phyloP scores from a whole-genome alignment of 2,329 filamentous ascomycete genomes.

The Penicillium sp. region DNA sequence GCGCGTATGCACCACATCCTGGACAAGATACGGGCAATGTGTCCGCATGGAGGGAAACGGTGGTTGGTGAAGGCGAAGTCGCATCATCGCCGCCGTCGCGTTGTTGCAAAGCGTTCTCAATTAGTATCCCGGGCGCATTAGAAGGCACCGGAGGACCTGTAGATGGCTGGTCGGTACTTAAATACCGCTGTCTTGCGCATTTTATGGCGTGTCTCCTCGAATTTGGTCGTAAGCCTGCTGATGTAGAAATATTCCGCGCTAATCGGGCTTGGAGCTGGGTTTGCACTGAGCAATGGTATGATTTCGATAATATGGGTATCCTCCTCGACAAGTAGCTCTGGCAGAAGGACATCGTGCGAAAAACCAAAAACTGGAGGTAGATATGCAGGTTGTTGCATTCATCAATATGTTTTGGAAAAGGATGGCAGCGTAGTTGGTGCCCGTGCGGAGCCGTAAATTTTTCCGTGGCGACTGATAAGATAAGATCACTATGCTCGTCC shows the following conservation, averaged over 20 bases:
- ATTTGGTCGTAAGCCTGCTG: not conserved
- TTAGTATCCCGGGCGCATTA: not conserved
- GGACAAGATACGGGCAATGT: constrained; percentile 54
- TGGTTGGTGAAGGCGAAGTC: constrained; percentile 14
- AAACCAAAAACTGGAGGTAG: not conserved
- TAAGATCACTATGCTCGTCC: too few relatives aligned
- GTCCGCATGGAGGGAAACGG: constrained; percentile 14
- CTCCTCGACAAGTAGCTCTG: constrained; percentile 1
- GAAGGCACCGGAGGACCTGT: constrained; percentile 14
- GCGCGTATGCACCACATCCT: constrained; percentile 60
- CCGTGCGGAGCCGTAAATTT: constrained; percentile 12
- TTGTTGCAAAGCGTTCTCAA: constrained; percentile 12
- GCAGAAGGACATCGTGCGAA: constrained; percentile 1
- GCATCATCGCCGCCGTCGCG: constrained; percentile 14
- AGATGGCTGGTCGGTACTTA: not conserved
- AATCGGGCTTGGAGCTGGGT: constrained; percentile 1
- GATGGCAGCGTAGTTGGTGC: not conserved
- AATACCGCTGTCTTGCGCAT: not conserved
- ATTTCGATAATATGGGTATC: constrained; percentile 3
- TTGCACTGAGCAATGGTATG: not conserved
- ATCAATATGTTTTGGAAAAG: not conserved
- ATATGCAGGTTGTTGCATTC: not conserved
- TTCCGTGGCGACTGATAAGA: constrained; percentile 10
- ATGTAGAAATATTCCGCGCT: not conserved
- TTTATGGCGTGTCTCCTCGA: not conserved